phyloP scores from a whole-genome alignment of 768 basidiomycete genomes.

The Lactarius sanguifluus region DNA sequence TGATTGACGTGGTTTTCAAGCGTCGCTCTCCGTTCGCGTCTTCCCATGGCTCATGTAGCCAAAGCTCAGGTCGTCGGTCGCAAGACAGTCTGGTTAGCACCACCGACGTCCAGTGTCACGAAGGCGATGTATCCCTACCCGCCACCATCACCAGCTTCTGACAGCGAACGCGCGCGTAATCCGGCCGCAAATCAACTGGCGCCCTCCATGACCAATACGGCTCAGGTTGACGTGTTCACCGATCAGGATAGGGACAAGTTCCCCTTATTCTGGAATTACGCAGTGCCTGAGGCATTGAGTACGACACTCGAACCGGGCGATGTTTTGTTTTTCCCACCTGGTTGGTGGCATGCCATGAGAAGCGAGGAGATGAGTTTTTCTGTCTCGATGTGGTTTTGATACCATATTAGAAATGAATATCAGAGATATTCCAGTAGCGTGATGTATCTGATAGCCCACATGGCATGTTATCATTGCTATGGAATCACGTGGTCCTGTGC shows the following conservation, averaged over 20 bases:
- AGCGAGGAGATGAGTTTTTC: constrained; percentile 82
- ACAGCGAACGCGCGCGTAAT: constrained; percentile 35
- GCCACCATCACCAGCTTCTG: constrained; percentile 23
- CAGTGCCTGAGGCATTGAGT: constrained; percentile 57
- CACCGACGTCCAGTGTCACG: constrained; percentile 48
- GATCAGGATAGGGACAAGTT: constrained; percentile 36
- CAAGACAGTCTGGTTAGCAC: constrained; percentile 92
- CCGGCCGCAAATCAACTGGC: constrained; percentile 42
- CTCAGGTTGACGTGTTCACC: constrained; percentile 77
- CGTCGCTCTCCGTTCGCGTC: neutral
- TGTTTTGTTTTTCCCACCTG: constrained; percentile 83
- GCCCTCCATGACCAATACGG: constrained; percentile 75
- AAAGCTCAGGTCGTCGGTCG: constrained; percentile 84
- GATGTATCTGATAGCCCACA: neutral
- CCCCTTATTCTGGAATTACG: constrained; percentile 55
- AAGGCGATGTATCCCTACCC: constrained; percentile 60
- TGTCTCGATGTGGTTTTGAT: constrained; percentile 88
- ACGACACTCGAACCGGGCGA: constrained; percentile 79
- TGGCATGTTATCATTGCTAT: too few species aligned
- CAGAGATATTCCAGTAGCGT: neutral
- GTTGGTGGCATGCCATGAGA: constrained; percentile 95
- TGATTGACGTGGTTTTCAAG: neutral
- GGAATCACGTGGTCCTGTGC: neutral
- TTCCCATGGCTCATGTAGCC: constrained; percentile 4
- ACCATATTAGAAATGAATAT: neutral